Conservation (phyloP, 2,329 filamentous ascomycete genomes). For the Fusarium sacchari region DNA sequence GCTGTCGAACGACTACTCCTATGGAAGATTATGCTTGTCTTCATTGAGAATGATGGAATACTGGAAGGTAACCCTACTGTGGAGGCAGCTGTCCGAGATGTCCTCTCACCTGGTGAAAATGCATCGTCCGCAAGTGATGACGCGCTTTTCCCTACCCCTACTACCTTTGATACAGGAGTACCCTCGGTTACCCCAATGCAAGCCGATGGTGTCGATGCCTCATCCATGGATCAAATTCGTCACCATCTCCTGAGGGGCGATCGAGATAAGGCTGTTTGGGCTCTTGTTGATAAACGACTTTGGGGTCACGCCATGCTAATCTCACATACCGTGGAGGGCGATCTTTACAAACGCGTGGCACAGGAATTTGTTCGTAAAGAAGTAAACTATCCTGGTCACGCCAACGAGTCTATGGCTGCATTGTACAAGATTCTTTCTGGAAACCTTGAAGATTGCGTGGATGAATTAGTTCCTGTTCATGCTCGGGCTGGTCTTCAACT, state of each 20-base stretch:
- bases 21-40: conserved; percentile 84
- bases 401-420: conserved; percentile 87
- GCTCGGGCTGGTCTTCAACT: conserved; percentile 93
- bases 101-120: conserved; percentile 71
- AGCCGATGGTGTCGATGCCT: conserved; percentile 75
- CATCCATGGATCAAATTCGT: conserved; percentile 76
- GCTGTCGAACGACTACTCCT: conserved; percentile 82
- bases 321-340: conserved; percentile 78
- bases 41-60: conserved; percentile 87
- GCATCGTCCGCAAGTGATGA: conserved; percentile 43
- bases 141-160: conserved; percentile 36
- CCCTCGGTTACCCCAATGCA: conserved; percentile 52
- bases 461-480: conserved; percentile 93
- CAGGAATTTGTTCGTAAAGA: conserved; percentile 97
- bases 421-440: conserved; percentile 94
- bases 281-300: conserved; percentile 88
- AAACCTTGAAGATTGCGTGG: conserved; percentile 92
- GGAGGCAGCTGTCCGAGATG: conserved; percentile 77
- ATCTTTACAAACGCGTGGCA: conserved; percentile 90
- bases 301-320: conserved; percentile 98
- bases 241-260: conserved; percentile 81
- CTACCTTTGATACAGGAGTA: conserved; percentile 40
- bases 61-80: conserved; percentile 78
- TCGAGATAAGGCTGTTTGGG: conserved; percentile 91
- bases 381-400: conserved; percentile 82